Conservation (phyloP, 208 protist species). For the Histomonas meleagridis region DNA sequence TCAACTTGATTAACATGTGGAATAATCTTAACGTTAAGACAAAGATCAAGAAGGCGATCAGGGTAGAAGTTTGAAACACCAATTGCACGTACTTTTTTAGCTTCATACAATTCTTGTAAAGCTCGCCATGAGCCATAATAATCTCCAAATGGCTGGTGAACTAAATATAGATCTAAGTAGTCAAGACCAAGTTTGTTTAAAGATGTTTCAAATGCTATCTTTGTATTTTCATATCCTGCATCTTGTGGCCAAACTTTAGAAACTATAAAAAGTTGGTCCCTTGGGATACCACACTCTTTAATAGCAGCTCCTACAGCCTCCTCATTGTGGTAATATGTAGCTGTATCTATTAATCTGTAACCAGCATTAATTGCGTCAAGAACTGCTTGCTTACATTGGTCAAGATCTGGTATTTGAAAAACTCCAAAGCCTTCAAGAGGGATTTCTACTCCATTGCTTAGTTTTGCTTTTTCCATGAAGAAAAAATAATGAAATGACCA, state of each 20-base stretch:
- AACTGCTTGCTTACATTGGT: background rate
- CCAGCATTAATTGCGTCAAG: background rate
- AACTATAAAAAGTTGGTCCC: background rate
- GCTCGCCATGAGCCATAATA: background rate
- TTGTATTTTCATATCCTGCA: background rate
- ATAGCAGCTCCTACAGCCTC: background rate
- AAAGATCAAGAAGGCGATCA: too few species aligned
- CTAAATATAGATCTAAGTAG: constrained; percentile 82
- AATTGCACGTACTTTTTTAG: background rate
- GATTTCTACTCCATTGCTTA: too few species aligned
- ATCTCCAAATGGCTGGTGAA: constrained; percentile 71
- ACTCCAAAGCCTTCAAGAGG: too few species aligned
- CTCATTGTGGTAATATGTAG: constrained; percentile 1
- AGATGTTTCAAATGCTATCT: background rate
- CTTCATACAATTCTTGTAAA: constrained; percentile 6
- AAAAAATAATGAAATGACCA: too few species aligned
- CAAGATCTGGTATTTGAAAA: too few species aligned
- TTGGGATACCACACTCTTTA: background rate
- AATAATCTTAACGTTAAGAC: too few species aligned
- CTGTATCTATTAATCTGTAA: background rate
- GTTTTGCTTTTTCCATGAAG: too few species aligned
- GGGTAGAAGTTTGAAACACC: constrained; percentile 24
- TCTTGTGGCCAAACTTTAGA: background rate
- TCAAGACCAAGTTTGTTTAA: constrained; percentile 35
- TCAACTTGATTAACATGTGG: too few species aligned